phyloP scores from a whole-genome alignment of 495 filamentous ascomycete genomes.

The Penicillium cosmopolitanum region DNA sequence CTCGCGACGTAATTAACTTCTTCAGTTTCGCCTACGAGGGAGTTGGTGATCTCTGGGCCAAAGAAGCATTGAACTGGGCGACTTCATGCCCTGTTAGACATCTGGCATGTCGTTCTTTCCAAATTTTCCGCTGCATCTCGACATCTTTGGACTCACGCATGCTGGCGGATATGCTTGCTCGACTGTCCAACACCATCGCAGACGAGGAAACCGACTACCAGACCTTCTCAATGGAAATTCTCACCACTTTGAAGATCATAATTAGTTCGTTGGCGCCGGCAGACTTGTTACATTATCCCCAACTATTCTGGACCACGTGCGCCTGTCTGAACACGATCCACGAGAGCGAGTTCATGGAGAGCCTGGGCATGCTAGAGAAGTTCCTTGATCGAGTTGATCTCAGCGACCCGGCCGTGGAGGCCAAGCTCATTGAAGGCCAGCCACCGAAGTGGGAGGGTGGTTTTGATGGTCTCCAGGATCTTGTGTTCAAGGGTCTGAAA shows the following conservation, averaged over 20 bases:
- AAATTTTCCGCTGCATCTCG: slow-evolving; percentile 92
- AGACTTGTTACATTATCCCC: slow-evolving; percentile 83
- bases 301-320: slow-evolving; percentile 96
- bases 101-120: slow-evolving; percentile 93
- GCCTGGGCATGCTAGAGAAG: slow-evolving; percentile 87
- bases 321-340: slow-evolving; percentile 95
- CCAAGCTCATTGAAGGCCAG: slow-evolving; percentile 71
- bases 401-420: slow-evolving; percentile 65
- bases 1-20: slow-evolving; percentile 76
- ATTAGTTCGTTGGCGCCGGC: slow-evolving; percentile 79
- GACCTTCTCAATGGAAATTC: slow-evolving; percentile 95
- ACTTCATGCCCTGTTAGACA: slow-evolving; percentile 96
- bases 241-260: slow-evolving; percentile 89
- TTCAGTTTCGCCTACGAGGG: slow-evolving; percentile 86
- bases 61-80: slow-evolving; percentile 88
- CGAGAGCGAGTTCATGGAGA: slow-evolving; percentile 91
- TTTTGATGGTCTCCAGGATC: slow-evolving; percentile 83
- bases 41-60: slow-evolving; percentile 87
- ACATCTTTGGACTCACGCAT: slow-evolving; percentile 87
- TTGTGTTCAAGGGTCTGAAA: slow-evolving; percentile 88
- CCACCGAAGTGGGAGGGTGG: slow-evolving; percentile 87
- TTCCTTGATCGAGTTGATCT: slow-evolving; percentile 84
- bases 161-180: slow-evolving; percentile 93
- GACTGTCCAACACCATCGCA: slow-evolving; percentile 93
- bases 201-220: slow-evolving; percentile 91